phyloP scores from a whole-genome alignment of 2,329 filamentous ascomycete genomes.

The Graphilbum fragrans region DNA sequence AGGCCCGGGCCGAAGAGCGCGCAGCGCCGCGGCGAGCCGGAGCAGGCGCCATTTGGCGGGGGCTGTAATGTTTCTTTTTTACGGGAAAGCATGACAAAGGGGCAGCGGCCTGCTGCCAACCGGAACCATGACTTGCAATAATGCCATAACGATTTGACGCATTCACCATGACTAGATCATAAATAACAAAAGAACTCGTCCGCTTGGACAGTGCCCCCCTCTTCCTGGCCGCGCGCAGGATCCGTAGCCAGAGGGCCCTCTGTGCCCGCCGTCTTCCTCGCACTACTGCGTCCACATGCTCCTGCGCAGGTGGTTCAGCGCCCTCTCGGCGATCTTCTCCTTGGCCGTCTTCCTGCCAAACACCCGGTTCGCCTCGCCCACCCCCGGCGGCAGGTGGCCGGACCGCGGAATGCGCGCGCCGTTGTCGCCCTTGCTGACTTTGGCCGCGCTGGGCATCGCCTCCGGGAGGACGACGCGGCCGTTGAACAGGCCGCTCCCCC shows the following conservation, averaged over 20 bases:
- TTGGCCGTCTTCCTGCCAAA: conserved; percentile 22
- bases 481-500: conserved; percentile 17
- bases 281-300: not conserved
- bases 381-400: conserved; percentile 14
- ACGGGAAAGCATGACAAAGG: too few relatives aligned
- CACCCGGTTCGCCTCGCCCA: conserved; percentile 22
- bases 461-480: conserved; percentile 17
- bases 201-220: too few relatives aligned
- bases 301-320: conserved; percentile 22
- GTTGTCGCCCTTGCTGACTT: not conserved
- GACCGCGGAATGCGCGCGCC: not conserved
- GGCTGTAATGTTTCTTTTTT: conserved; percentile 12
- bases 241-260: too few relatives aligned
- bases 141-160: too few relatives aligned
- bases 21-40: conserved; percentile 12
- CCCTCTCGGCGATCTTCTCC: conserved; percentile 24
- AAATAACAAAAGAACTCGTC: too few relatives aligned
- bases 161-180: too few relatives aligned
- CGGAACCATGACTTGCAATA: too few relatives aligned
- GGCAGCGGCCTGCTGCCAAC: too few relatives aligned
- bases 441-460: conserved; percentile 17
- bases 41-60: conserved; percentile 32
- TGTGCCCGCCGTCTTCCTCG: not conserved
- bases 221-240: too few relatives aligned
- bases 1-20: not conserved